phyloP scores from a whole-genome alignment of 1,284 basidiomycete species.

The Leccinum angustisporum region DNA sequence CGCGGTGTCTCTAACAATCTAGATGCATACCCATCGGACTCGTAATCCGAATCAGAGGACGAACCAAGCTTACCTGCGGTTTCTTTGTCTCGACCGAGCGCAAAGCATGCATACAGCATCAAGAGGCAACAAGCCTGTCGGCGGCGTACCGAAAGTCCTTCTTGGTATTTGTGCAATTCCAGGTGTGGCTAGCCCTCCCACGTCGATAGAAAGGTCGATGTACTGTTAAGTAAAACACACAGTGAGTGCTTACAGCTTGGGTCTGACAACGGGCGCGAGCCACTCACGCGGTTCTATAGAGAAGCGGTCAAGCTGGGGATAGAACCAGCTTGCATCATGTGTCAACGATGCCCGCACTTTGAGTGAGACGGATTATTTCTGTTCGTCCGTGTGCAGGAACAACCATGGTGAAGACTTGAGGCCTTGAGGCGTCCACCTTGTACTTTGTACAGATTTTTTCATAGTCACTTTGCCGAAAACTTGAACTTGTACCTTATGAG shows the following conservation, averaged over 20 bases:
- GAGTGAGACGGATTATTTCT: constrained; percentile 34
- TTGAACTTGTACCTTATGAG: not conserved
- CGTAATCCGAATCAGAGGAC: constrained; percentile 28
- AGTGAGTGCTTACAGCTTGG: constrained; percentile 23
- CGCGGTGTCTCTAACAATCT: constrained; percentile 27
- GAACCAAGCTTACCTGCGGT: constrained; percentile 11
- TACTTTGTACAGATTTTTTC: constrained; percentile 1
- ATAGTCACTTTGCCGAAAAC: not conserved
- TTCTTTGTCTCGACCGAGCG: constrained; percentile 7
- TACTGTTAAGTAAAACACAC: constrained; percentile 35
- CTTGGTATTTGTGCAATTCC: constrained; percentile 27
- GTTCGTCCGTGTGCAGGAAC: constrained; percentile 32
- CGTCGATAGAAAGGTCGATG: constrained; percentile 23
- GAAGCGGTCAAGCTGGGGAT: constrained; percentile 33
- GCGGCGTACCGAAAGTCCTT: constrained; percentile 3
- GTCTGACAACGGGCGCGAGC: not conserved
- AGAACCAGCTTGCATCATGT: constrained; percentile 36
- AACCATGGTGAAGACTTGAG: constrained; percentile 30
- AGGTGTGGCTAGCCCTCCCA: constrained; percentile 27
- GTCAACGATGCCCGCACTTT: constrained; percentile 31
- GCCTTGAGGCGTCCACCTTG: constrained; percentile 17
- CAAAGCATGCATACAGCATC: constrained; percentile 9
- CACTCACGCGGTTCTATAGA: constrained; percentile 19
- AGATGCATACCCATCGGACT: constrained; percentile 36
- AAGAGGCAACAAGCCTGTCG: constrained; percentile 14